Evolutionary conservation across 2,329 filamentous ascomycete species (phyloP), one percentile per base, ranked within the genome.

Genomic region (Apiospora hydei): DNA sequence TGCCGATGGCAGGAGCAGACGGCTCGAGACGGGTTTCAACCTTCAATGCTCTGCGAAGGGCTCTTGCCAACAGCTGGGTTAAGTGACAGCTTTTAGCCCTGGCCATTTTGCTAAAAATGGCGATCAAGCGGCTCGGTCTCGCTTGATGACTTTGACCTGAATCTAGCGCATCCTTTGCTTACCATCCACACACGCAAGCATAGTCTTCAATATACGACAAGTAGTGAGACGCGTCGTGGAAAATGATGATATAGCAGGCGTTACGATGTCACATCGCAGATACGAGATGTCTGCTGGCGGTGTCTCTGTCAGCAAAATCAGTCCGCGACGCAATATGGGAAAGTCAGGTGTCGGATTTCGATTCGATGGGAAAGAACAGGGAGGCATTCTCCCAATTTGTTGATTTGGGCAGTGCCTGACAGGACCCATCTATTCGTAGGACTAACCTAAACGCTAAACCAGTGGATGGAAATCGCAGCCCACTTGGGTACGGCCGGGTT

Each of bases 261-360:
- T 74, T 73, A 72, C 73, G 73, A 74, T 70, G 77, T 78, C 71
- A 71, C 75, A 78, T 74, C 73, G 77, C 77, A 78, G 78, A 78
- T 78, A 78, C 77, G 77, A 78, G 74, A 71, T 73, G 71, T 68
- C 57, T 38, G 43, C 70, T 74, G 69, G 46, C 10, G 18, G 4
- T 8, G 46, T 47, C 8, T 41, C 1, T 64, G 34, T n/a, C 38
- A 41, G 53, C 53, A 34, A 14, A 34, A 57, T 21, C 4, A 7
- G 26, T 57, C 14, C 26, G 26, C 53, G 26, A 2, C 26, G 24
- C 70, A 57, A 34, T 10, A 21, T 34, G 11, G 49, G 13, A 53
- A 53, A 24, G 26, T 30, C 51, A 34, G 24, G 26, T 34, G 51
- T 34, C 11, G 53, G 3, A 21, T 30, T 24, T 51, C 21, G 47